phyloP scores from a whole-genome alignment of 2,329 filamentous ascomycete species.

The Epichloe gansuensis region DNA sequence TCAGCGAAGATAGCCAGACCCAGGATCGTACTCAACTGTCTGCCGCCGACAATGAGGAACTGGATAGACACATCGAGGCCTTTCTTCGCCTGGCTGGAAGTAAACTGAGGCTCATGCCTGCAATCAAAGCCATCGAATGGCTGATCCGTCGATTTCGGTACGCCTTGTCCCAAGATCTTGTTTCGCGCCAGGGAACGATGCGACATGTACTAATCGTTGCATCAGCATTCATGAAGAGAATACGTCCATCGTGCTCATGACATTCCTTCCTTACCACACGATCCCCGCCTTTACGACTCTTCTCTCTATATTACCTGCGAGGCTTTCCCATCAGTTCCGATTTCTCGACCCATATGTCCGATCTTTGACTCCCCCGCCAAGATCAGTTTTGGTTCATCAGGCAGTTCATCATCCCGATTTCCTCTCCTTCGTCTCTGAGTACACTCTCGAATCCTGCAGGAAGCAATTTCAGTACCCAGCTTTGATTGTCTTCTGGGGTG shows the following conservation, averaged over 20 bases:
- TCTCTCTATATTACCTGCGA: constrained; percentile 71
- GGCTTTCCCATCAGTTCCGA: constrained; percentile 61
- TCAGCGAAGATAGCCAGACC: constrained; percentile 83
- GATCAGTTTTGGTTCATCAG: constrained; percentile 71
- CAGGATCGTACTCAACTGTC: constrained; percentile 83
- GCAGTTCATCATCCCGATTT: constrained; percentile 68
- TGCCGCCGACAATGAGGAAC: constrained; percentile 63
- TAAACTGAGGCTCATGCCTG: constrained; percentile 69
- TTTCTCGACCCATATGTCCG: constrained; percentile 81
- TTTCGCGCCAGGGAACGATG: not conserved
- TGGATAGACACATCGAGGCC: constrained; percentile 64
- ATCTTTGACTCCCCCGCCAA: constrained; percentile 61
- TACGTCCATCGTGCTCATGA: constrained; percentile 60
- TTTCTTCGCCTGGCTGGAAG: constrained; percentile 73
- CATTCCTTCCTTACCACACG: constrained; percentile 86
- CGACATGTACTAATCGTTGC: constrained; percentile 4
- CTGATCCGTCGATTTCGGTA: constrained; percentile 81
- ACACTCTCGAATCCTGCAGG: constrained; percentile 63
- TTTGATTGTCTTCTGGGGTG: constrained; percentile 81
- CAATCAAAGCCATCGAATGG: constrained; percentile 90
- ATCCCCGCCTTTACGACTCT: constrained; percentile 75
- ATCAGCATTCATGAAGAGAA: constrained; percentile 82
- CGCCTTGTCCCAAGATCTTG: not conserved
- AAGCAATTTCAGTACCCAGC: constrained; percentile 61
- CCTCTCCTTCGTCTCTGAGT: constrained; percentile 62